Evolutionary conservation across 2,329 filamentous ascomycete species (phyloP).

Genomic region (Westerdykella sp.): DNA sequence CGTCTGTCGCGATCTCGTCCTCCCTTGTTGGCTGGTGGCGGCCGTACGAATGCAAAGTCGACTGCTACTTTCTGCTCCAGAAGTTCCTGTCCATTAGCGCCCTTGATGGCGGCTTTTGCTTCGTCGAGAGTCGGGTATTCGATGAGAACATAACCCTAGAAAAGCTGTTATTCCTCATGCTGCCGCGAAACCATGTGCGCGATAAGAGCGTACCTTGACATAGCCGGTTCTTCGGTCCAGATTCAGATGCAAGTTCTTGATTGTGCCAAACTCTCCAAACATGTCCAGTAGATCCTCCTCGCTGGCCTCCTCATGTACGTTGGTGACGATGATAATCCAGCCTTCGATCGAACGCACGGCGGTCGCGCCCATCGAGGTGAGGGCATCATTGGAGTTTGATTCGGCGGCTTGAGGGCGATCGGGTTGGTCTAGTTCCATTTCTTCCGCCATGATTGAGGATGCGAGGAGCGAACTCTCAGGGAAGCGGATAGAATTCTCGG

Average conservation of each 20-base stretch:
- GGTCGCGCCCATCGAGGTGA: slow-evolving; percentile 66
- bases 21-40: slow-evolving; percentile 55
- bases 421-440: slow-evolving; percentile 42
- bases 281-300: slow-evolving; percentile 76
- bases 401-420: slow-evolving; percentile 37
- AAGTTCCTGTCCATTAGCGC: slow-evolving; percentile 68
- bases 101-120: slow-evolving; percentile 74
- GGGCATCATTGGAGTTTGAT: slow-evolving; percentile 58
- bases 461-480: too few species aligned
- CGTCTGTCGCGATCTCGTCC: slow-evolving; percentile 28
- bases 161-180: not conserved
- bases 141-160: slow-evolving; percentile 74
- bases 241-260: slow-evolving; percentile 81
- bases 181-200: not conserved
- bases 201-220: slow-evolving; percentile 60
- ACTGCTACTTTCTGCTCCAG: slow-evolving; percentile 75
- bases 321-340: slow-evolving; percentile 82
- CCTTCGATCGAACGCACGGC: slow-evolving; percentile 83
- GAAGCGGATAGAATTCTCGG: too few species aligned
- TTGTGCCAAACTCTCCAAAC: slow-evolving; percentile 79
- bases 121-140: slow-evolving; percentile 76
- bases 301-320: slow-evolving; percentile 80
- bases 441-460: slow-evolving; percentile 39
- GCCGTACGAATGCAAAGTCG: slow-evolving; percentile 80
- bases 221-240: slow-evolving; percentile 77